phyloP scores from a whole-genome alignment of 139 green algal genomes.

The Edaphochlamys debaryana region DNA sequence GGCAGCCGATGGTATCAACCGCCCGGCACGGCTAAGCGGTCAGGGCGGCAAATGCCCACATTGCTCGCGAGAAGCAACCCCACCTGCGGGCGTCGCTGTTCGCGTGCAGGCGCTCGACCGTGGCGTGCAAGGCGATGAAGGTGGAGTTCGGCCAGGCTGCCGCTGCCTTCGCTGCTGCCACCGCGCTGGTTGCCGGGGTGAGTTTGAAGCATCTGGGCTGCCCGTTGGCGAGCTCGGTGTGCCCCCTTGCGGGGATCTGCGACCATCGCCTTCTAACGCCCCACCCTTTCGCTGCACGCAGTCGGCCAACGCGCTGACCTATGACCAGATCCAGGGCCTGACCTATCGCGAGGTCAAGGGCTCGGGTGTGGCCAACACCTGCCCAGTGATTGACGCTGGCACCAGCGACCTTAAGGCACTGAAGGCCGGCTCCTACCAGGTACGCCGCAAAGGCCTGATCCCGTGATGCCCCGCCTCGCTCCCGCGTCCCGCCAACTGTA shows the following conservation, averaged over 20 bases:
- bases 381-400: conserved; percentile 88
- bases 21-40: too few relatives aligned
- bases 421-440: conserved; percentile 93
- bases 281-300: too few relatives aligned
- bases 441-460: too few relatives aligned
- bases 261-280: too few relatives aligned
- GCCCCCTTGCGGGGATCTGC: not conserved
- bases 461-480: too few relatives aligned
- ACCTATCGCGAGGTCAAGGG: conserved; percentile 99
- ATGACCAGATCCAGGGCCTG: conserved; percentile 94
- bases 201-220: too few relatives aligned
- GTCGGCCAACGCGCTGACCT: conserved; percentile 89
- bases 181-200: conserved; percentile 81
- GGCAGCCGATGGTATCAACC: too few relatives aligned
- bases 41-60: too few relatives aligned
- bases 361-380: conserved; percentile 98
- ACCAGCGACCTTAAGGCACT: conserved; percentile 85
- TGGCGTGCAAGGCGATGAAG: conserved; percentile 68
- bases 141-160: conserved; percentile 58
- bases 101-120: conserved; percentile 12
- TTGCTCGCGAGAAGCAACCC: not conserved
- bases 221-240: too few relatives aligned
- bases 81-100: not conserved
- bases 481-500: too few relatives aligned
- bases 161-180: conserved; percentile 70